phyloP scores from a whole-genome alignment of 1,284 basidiomycete genomes.

The Microbotryum silenes-acaulis region DNA sequence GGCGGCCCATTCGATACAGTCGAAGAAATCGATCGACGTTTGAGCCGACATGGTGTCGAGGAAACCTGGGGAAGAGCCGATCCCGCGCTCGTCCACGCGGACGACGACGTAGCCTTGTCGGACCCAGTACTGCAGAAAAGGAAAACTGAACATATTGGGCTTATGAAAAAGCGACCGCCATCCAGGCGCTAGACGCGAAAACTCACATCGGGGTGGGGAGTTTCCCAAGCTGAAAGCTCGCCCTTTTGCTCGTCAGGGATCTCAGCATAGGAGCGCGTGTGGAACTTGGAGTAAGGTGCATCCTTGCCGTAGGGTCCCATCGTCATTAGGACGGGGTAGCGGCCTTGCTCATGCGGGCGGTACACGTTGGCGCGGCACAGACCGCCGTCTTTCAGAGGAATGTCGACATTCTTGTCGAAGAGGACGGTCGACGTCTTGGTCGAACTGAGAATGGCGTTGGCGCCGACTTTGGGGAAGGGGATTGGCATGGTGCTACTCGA shows the following conservation, averaged over 20 bases:
- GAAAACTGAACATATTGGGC: conserved; percentile 8
- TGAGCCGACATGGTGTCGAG: conserved; percentile 38
- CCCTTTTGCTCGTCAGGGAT: conserved; percentile 39
- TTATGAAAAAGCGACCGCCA: background rate
- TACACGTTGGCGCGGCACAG: conserved; percentile 38
- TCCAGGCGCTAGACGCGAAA: background rate
- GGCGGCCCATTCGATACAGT: conserved; percentile 40
- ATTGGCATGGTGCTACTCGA: background rate
- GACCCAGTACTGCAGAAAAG: conserved; percentile 35
- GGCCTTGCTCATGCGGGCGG: conserved; percentile 30
- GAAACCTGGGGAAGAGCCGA: conserved; percentile 37
- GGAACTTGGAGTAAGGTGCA: conserved; percentile 36
- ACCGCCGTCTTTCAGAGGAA: conserved; percentile 37
- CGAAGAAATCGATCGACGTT: conserved; percentile 37
- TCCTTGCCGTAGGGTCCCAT: conserved; percentile 40
- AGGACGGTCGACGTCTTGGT: background rate
- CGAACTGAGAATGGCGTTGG: conserved; percentile 7
- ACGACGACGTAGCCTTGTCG: conserved; percentile 39
- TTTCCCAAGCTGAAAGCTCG: conserved; percentile 38
- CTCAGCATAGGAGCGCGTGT: conserved; percentile 34
- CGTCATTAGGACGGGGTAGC: conserved; percentile 38
- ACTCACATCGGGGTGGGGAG: conserved; percentile 33
- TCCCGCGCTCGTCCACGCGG: conserved; percentile 39
- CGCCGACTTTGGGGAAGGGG: background rate
- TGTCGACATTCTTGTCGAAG: conserved; percentile 38